Conservation (phyloP, 495 filamentous ascomycete genomes). For the Lasiosphaeria ovina region DNA sequence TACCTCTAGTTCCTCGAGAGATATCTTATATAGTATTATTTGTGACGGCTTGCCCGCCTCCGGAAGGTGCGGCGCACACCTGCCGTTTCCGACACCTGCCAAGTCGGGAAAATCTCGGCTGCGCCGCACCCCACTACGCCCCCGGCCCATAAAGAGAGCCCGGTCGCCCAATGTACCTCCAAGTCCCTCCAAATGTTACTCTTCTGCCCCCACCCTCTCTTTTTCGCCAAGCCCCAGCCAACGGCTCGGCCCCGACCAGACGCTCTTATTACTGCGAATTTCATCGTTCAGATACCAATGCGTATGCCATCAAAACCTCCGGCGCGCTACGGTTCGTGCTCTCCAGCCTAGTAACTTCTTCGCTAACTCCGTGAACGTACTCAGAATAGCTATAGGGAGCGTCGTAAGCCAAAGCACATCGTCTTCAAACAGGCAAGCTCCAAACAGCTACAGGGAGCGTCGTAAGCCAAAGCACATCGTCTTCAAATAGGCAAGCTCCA, state of each 20-base stretch:
- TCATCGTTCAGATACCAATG: slow-evolving; percentile 4
- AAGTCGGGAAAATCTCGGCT: slow-evolving; percentile 2
- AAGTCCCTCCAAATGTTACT: slow-evolving; percentile 9
- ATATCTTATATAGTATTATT: slow-evolving; percentile 2
- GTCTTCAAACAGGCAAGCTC: slow-evolving; percentile 12
- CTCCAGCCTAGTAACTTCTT: slow-evolving; percentile 10
- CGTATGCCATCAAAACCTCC: slow-evolving; percentile 7
- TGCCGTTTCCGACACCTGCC: neutral
- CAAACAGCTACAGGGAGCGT: slow-evolving; percentile 1
- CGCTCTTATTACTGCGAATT: slow-evolving; percentile 6
- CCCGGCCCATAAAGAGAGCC: slow-evolving; percentile 9
- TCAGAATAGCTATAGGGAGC: slow-evolving; percentile 10
- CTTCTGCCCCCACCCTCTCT: slow-evolving; percentile 8
- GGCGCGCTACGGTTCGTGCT: slow-evolving; percentile 4
- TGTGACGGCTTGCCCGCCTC: slow-evolving; percentile 9
- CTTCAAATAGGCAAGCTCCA: slow-evolving; percentile 8
- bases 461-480: slow-evolving; percentile 5
- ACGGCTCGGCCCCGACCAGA: slow-evolving; percentile 8
- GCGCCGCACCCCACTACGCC: neutral
- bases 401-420: slow-evolving; percentile 6
- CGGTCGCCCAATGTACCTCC: slow-evolving; percentile 5
- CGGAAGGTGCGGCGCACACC: slow-evolving; percentile 6
- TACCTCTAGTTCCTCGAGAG: too few relatives aligned
- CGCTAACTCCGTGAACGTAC: slow-evolving; percentile 4
- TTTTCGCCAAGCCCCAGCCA: slow-evolving; percentile 7